These are phyloP conservation scores for Xylaria sp. DNA, from an alignment of 2,329 filamentous ascomycete genomes.

Conservation along the genomic window DNA sequence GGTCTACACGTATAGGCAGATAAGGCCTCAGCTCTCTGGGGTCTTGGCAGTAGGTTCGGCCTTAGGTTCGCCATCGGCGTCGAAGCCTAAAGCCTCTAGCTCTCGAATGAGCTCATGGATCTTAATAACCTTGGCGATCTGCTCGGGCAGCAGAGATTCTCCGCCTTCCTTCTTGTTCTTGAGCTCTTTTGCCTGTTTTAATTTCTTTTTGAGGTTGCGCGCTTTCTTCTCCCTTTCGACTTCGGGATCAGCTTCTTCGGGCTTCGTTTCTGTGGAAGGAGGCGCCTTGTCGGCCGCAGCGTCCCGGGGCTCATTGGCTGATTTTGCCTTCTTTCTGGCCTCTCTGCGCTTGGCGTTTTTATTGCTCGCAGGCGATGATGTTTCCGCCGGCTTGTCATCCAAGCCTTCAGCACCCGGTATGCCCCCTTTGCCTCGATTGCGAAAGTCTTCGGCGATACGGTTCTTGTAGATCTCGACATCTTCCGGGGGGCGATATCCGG, in stretches of 20 bases:
- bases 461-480: slow-evolving; percentile 98
- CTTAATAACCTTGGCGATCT: slow-evolving; percentile 97
- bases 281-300: slow-evolving; percentile 59
- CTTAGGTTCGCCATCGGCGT: slow-evolving; percentile 76
- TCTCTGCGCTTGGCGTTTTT: slow-evolving; percentile 87
- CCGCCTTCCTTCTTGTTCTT: slow-evolving; percentile 92
- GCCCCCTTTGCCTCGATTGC: slow-evolving; percentile 75
- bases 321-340: slow-evolving; percentile 66
- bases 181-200: slow-evolving; percentile 91
- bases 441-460: slow-evolving; percentile 85
- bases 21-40: slow-evolving; percentile 25
- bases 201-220: slow-evolving; percentile 90
- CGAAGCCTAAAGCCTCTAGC: slow-evolving; percentile 85
- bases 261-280: slow-evolving; percentile 44
- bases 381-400: slow-evolving; percentile 61
- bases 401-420: slow-evolving; percentile 79
- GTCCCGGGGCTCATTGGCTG: slow-evolving; percentile 69
- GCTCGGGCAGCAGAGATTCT: slow-evolving; percentile 85
- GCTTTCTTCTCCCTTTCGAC: slow-evolving; percentile 92
- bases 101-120: slow-evolving; percentile 94
- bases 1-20: background rate
- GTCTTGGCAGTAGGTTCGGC: slow-evolving; percentile 10
- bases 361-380: slow-evolving; percentile 66
- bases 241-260: slow-evolving; percentile 70
- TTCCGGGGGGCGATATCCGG: slow-evolving; percentile 93